Percentiles rank a stretch among this genome's conserved stretches.
phyloP scores from a whole-genome alignment of 1,284 basidiomycete genomes.

The Violaceomyces palustris region DNA sequence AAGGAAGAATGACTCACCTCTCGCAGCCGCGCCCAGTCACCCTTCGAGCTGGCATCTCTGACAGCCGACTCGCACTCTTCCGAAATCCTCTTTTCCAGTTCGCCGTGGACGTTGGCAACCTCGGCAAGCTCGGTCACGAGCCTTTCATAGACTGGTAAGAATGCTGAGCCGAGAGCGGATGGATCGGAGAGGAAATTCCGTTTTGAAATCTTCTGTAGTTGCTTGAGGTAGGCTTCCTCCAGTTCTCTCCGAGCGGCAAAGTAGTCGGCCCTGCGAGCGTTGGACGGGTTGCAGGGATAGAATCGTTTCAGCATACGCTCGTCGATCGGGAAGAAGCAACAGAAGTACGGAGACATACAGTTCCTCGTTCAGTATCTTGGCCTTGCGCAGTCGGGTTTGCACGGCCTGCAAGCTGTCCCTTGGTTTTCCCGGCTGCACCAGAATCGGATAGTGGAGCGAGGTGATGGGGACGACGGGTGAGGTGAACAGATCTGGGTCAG shows the following conservation, averaged over 20 bases:
- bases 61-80: conserved; percentile 50
- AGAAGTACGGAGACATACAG: conserved; percentile 14
- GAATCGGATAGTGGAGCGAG: no score
- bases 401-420: conserved; percentile 16
- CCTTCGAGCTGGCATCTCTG: conserved; percentile 36
- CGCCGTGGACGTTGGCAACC: conserved; percentile 39
- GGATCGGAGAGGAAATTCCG: conserved; percentile 51
- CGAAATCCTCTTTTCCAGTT: conserved; percentile 42
- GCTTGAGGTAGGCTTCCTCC: conserved; percentile 56
- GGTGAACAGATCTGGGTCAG: no score
- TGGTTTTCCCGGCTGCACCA: conserved; percentile 12
- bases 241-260: conserved; percentile 56
- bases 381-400: conserved; percentile 35
- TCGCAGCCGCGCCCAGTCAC: conserved; percentile 38
- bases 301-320: neutral
- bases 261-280: conserved; percentile 52
- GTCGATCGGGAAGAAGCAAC: neutral
- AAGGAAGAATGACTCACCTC: no score
- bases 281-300: neutral
- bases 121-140: conserved; percentile 48
- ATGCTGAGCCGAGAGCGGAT: conserved; percentile 36
- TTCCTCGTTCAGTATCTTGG: conserved; percentile 43
- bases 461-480: no score
- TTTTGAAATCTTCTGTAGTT: conserved; percentile 56
- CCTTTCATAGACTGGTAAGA: conserved; percentile 47